Evolutionary conservation across 108 stramenopile genomes (phyloP), one percentile per base, ranked within the genome.

Genomic region (Mediolabrus comicus): DNA sequence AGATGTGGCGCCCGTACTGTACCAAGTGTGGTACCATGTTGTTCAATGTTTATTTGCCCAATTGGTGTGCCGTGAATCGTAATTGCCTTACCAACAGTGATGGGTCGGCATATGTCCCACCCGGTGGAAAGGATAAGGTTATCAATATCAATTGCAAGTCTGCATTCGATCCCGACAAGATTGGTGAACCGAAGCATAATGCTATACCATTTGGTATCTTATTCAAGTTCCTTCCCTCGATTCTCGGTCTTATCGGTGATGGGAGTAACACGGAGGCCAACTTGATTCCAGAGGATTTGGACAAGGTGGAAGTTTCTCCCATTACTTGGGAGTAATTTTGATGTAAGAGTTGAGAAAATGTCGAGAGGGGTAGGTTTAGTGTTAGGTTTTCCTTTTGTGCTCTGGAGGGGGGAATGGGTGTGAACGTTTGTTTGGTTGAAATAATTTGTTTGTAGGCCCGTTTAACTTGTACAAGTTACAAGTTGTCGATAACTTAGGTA

Each of bases 1-100:
- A 68, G 26, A 27, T 52, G 3, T 14, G 67, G 24, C 67, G 73
- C 17, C 30, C 58, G 7, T 74, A 74, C 25, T 74, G 73, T 19
- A 68, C 58, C 25, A 39, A 59, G 24, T 74, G 73, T 61, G 46
- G 46, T 14, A 74, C 73, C 9, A 33, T 74, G 16, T 30, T 74
- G 13, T 74, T 69, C 33, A 74, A 69, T 33, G 73, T 62, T 6
- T 74, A 26, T 14, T 0, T 2, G 5, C 59, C 67, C 13, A 74
- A 59, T 51, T 74, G 73, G 73, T 68, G 67, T 53, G 67, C 73
- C 22, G 59, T 29, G 35, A 74, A 74, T 36, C 73, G 73, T 16
- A 74, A 74, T 43, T 58, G 67, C 1, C 19, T 74, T 19, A 59
- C 57, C 2, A 38, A 59, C 4, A n/a, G 1, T 2, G 73, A 74